phyloP scores from a whole-genome alignment of 768 basidiomycete species.

The Phylloporus rhodoxanthus region DNA sequence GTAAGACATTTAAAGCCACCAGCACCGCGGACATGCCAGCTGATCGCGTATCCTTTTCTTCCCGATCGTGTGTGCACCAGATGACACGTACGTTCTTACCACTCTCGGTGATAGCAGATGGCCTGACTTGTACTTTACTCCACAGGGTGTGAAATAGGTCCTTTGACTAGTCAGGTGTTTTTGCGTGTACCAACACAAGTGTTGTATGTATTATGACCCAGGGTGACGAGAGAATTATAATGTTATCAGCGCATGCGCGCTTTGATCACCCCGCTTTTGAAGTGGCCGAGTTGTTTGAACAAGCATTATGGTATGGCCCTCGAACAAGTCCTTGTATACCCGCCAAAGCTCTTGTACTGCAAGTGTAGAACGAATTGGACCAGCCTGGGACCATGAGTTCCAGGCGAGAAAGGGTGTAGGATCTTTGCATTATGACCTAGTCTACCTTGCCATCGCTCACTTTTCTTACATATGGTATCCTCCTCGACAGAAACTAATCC shows the following conservation, averaged over 20 bases:
- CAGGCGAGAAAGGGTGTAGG: neutral
- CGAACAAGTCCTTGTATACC: no score
- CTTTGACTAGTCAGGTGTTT: constrained; percentile 5
- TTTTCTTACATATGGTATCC: constrained; percentile 12
- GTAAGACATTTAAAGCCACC: constrained; percentile 34
- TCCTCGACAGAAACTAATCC: neutral
- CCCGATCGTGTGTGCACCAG: constrained; percentile 25
- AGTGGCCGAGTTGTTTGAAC: neutral
- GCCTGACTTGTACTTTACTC: constrained; percentile 3
- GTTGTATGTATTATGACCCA: constrained; percentile 18
- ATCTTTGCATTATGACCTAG: neutral
- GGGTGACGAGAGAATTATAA: constrained; percentile 1
- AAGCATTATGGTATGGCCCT: no score
- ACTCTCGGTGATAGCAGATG: neutral
- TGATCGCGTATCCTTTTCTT: constrained; percentile 12
- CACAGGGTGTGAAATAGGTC: constrained; percentile 33
- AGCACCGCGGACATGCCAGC: neutral
- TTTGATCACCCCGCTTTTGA: neutral
- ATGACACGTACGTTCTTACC: constrained; percentile 51
- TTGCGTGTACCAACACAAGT: constrained; percentile 18
- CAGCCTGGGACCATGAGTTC: no score
- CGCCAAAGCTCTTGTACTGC: no score
- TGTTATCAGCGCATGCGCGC: neutral
- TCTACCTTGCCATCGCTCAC: neutral
- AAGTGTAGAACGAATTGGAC: no score